These are phyloP conservation scores for Rhodotorula sphaerocarpa DNA, from an alignment of 768 basidiomycete species.

Conservation along the genomic window DNA sequence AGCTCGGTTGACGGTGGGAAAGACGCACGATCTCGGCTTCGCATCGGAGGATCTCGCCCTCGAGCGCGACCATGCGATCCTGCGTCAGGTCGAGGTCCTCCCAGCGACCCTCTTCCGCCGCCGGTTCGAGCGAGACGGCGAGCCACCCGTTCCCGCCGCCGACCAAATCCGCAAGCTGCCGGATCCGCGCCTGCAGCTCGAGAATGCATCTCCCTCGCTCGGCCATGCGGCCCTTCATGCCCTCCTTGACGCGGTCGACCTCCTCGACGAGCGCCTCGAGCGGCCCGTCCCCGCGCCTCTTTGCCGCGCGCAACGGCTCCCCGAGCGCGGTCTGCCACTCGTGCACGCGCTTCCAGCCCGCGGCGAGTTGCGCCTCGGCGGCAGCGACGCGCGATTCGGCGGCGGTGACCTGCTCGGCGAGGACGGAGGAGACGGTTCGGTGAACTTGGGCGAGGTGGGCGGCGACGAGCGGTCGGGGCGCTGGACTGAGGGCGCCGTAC, in stretches of 20 bases:
- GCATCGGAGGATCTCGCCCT: constrained; percentile 74
- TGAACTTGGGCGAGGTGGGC: not conserved
- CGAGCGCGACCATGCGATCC: constrained; percentile 68
- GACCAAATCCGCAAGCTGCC: constrained; percentile 2
- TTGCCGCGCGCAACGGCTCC: constrained; percentile 49
- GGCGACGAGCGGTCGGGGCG: constrained; percentile 1
- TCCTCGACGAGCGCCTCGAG: not conserved
- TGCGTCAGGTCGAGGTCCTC: constrained; percentile 65
- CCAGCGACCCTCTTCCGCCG: constrained; percentile 40
- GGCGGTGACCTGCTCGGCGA: constrained; percentile 14
- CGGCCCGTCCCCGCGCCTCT: constrained; percentile 48
- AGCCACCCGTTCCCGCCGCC: constrained; percentile 9
- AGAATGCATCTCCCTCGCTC: constrained; percentile 39
- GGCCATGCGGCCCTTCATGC: constrained; percentile 47
- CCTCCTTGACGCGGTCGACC: constrained; percentile 43
- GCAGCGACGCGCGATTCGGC: constrained; percentile 5
- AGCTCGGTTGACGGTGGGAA: not conserved
- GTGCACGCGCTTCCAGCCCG: constrained; percentile 65
- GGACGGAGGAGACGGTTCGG: not conserved
- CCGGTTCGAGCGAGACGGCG: constrained; percentile 1
- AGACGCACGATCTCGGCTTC: constrained; percentile 72
- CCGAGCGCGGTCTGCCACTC: constrained; percentile 57
- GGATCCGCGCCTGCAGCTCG: constrained; percentile 5
- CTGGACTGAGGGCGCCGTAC: constrained; percentile 36
- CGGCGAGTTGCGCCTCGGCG: constrained; percentile 56